Base-by-base conservation (phyloP, 352 stramenopile species). In the Globisporangium solare region DNA sequence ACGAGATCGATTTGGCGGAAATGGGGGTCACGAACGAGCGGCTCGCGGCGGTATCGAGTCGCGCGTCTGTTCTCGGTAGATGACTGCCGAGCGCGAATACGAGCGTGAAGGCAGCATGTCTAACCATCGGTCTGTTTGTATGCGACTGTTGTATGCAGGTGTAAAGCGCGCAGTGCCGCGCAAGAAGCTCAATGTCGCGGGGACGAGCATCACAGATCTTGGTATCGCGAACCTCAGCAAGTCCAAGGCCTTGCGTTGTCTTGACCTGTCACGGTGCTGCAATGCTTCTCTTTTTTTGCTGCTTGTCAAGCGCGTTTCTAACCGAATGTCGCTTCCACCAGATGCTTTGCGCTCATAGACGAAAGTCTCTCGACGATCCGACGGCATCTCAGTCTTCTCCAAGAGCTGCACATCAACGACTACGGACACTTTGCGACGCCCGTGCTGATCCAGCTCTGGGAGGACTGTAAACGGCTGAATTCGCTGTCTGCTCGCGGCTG, bases 401-500 rank as follows among this genome's bases (percentile, higher is more conserved):
- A 83, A 14, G 66, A 75, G 46, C 60, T 92, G 0, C 48, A 73
- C 27, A 67, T 89, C 43, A 68, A 76, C 41, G 81, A 89, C 17
- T 88, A 76, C 40, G 71, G 76, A 15, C 77, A 88, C 35, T 83
- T 92, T 22, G 77, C 74, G 12, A 69, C 61, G 27, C 57, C 67
- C n/a, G 61, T 67, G 24, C 61, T 92, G 6, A 66, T 57, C 18
- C 71, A 82, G 35, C 31, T 82, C 2, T 92, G 81, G 81, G 71
- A 65, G 10, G 75, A 87, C 60, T 88, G 81, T 58, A 70, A 56
- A 15, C 66, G 61, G 6, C 58, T 92, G 5, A 79, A 83, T 46
- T 64, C 68, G 14, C 49, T 92, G 0, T 68, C 53, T 14, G 75
- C 79, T 6, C 57, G 59, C 20, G 70, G 69, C 5, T 88, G 76